Conservation (phyloP, 805 yeast genomes). For the Candida caryicola region DNA sequence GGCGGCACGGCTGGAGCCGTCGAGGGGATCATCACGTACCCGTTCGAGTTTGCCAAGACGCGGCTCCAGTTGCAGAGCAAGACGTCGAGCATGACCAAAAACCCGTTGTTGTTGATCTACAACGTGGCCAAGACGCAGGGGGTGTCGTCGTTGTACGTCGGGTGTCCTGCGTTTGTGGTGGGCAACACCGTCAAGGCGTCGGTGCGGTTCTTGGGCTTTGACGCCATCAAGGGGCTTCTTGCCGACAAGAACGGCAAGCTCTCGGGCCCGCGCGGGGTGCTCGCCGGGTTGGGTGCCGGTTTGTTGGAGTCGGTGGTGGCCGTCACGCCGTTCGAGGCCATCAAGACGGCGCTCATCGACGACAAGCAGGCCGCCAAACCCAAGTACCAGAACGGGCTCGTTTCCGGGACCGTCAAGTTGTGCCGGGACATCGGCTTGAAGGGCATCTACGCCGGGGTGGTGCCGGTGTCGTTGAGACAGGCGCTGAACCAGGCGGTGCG, state of each 20-base stretch:
- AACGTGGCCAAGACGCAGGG: slow-evolving; percentile 80
- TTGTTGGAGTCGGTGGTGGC: slow-evolving; percentile 87
- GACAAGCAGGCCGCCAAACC: slow-evolving; percentile 79
- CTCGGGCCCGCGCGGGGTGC: slow-evolving; percentile 84
- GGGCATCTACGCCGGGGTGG: slow-evolving; percentile 83
- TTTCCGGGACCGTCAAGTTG: slow-evolving; percentile 62
- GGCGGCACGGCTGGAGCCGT: slow-evolving; percentile 97
- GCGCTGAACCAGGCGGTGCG: slow-evolving; percentile 95
- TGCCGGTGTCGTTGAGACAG: slow-evolving; percentile 93
- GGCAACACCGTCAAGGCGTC: slow-evolving; percentile 97
- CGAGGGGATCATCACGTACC: slow-evolving; percentile 89
- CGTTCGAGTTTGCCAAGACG: slow-evolving; percentile 96
- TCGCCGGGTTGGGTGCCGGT: slow-evolving; percentile 99
- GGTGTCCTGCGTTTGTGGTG: slow-evolving; percentile 94
- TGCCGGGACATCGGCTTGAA: slow-evolving; percentile 74
- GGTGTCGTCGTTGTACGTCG: slow-evolving; percentile 74
- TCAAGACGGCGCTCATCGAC: slow-evolving; percentile 92
- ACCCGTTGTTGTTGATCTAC: slow-evolving; percentile 79
- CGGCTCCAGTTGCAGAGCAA: slow-evolving; percentile 79
- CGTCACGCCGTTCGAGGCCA: slow-evolving; percentile 95
- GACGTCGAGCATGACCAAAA: slow-evolving; percentile 62
- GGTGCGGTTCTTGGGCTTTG: slow-evolving; percentile 92
- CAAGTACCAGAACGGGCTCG: slow-evolving; percentile 63
- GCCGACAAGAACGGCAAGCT: slow-evolving; percentile 84
- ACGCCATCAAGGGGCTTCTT: slow-evolving; percentile 71